Evolutionary conservation across 805 yeast genomes (phyloP).

Genomic region (Pichia kluyveri): DNA sequence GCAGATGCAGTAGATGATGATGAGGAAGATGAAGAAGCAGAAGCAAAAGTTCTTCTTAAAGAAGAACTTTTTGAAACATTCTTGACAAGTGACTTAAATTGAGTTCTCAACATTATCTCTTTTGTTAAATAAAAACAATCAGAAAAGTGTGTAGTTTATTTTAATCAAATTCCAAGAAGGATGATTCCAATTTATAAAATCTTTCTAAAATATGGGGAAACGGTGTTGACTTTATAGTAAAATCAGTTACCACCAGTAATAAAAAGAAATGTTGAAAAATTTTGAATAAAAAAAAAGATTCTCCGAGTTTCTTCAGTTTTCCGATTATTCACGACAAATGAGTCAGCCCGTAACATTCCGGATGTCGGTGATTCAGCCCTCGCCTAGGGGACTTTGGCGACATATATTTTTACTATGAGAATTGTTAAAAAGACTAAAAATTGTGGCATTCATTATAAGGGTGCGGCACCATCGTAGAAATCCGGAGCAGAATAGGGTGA

Average conservation of each 20-base stretch:
- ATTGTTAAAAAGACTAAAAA: not conserved
- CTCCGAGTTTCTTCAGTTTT: not conserved
- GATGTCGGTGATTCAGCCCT: not conserved
- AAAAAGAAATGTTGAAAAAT: not conserved
- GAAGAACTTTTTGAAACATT: not conserved
- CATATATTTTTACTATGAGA: not conserved
- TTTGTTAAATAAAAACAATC: not conserved
- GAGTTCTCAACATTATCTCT: slow-evolving; percentile 6
- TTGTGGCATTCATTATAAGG: too few species aligned
- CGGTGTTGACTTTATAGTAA: not conserved
- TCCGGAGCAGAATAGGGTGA: not conserved
- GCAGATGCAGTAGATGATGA: not conserved
- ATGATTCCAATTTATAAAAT: not conserved
- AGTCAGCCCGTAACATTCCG: not conserved
- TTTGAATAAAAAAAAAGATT: not conserved
- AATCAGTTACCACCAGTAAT: too few species aligned
- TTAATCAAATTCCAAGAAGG: not conserved
- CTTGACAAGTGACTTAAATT: slow-evolving; percentile 1
- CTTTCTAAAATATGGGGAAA: not conserved
- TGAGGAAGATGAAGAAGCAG: not conserved
- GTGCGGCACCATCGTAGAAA: not conserved
- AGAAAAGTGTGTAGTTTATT: not conserved
- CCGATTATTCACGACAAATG: not conserved
- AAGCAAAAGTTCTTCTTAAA: not conserved
- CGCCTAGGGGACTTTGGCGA: too few species aligned